phyloP scores from a whole-genome alignment of 1,284 basidiomycete genomes.

The Leccinum variabile region DNA sequence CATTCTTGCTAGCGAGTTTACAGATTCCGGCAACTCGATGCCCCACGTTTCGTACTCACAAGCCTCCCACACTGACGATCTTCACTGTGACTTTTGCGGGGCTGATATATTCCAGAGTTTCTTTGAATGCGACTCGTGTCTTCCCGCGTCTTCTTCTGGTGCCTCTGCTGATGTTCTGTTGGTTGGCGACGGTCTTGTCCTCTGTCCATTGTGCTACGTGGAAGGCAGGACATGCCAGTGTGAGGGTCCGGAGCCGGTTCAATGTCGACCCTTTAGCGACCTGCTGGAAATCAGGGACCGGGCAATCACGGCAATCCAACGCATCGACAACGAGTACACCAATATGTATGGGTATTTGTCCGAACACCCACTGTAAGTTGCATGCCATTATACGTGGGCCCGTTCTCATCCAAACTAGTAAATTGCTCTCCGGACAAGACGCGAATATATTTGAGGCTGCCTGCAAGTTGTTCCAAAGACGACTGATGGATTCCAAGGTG shows the following conservation, averaged over 20 bases:
- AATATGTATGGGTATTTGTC: conserved; percentile 27
- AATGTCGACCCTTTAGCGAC: conserved; percentile 46
- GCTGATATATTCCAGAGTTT: conserved; percentile 77
- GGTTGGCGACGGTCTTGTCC: conserved; percentile 46
- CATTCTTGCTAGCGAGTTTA: conserved; percentile 58
- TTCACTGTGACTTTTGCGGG: conserved; percentile 75
- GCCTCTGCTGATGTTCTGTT: conserved; percentile 20
- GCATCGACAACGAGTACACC: conserved; percentile 34
- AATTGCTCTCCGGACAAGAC: conserved; percentile 22
- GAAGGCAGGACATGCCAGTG: conserved; percentile 72
- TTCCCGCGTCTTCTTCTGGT: conserved; percentile 17
- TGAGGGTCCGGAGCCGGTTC: conserved; percentile 54
- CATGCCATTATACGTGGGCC: not conserved
- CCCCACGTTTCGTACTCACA: conserved; percentile 27
- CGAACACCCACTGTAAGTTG: conserved; percentile 26
- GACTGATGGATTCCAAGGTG: conserved; percentile 22
- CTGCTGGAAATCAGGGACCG: conserved; percentile 43
- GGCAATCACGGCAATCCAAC: conserved; percentile 37
- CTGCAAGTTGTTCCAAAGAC: conserved; percentile 29
- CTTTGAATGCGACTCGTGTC: conserved; percentile 61
- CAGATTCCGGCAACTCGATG: conserved; percentile 36
- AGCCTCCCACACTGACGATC: conserved; percentile 24
- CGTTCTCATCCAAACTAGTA: conserved; percentile 25
- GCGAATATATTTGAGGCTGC: conserved; percentile 38
- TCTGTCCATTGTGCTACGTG: conserved; percentile 71